Conservation (phyloP, 306 rosid species). For the Rosa rugosa region DNA sequence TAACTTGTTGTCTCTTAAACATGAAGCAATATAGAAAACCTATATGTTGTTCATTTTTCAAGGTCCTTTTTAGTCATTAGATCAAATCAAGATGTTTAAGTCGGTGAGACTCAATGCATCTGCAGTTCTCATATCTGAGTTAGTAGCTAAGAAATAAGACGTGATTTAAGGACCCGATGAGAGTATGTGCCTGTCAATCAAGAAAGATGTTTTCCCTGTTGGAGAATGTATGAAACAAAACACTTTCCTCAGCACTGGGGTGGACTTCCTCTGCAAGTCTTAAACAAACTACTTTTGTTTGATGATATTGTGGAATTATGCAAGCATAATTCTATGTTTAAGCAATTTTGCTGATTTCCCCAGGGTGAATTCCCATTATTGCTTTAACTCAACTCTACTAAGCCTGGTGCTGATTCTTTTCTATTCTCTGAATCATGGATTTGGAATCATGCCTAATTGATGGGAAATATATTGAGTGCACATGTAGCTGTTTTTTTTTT, state of each 20-base stretch:
- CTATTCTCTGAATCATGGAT: not conserved
- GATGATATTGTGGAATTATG: not conserved
- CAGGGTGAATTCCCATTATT: not conserved
- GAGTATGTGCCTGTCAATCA: not conserved
- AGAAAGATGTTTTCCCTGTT: not conserved
- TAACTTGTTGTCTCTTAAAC: not conserved
- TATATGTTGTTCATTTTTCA: not conserved
- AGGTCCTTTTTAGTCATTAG: slow-evolving; percentile 6
- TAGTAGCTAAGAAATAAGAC: slow-evolving; percentile 1
- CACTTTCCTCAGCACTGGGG: not conserved
- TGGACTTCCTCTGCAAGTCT: not conserved
- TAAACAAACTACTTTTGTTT: not conserved
- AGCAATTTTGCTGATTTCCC: not conserved
- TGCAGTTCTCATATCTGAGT: not conserved
- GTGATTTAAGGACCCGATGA: not conserved
- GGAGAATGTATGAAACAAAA: not conserved
- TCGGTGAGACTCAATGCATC: not conserved
- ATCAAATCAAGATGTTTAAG: not conserved
- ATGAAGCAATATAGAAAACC: not conserved
- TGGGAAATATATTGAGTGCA: not conserved
- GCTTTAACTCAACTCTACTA: not conserved
- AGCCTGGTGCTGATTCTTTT: not conserved
- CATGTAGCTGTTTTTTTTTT: not conserved
- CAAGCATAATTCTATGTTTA: not conserved
- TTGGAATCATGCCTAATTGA: not conserved